These are phyloP conservation scores for Pogostemon cablin DNA, from an alignment of 257 asterid genomes.

Conservation along the genomic window DNA sequence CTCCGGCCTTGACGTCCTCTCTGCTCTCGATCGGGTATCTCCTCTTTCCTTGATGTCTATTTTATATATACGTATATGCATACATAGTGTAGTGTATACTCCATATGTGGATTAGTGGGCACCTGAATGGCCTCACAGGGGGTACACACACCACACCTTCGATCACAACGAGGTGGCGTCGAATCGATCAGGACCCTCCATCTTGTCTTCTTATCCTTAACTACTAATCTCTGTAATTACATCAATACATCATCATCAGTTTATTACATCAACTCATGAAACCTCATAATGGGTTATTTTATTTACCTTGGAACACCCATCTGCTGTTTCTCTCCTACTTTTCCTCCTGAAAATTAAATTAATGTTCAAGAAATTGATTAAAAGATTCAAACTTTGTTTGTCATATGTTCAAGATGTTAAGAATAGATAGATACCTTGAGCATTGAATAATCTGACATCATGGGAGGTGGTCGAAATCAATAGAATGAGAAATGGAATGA, in stretches of 20 bases:
- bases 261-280: too few species aligned
- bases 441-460: slow-evolving; percentile 34
- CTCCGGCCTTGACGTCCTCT: too few species aligned
- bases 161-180: slow-evolving; percentile 79
- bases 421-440: slow-evolving; percentile 47
- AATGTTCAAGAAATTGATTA: too few species aligned
- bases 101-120: slow-evolving; percentile 58
- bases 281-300: too few species aligned
- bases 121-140: slow-evolving; percentile 87
- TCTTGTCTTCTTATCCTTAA: slow-evolving; percentile 32
- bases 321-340: slow-evolving; percentile 26
- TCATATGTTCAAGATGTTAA: neutral
- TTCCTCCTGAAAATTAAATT: slow-evolving; percentile 57
- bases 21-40: too few species aligned
- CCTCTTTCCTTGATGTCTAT: too few species aligned
- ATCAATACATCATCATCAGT: too few species aligned
- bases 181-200: slow-evolving; percentile 69
- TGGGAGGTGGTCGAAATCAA: slow-evolving; percentile 42
- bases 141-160: slow-evolving; percentile 58
- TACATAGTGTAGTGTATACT: too few species aligned
- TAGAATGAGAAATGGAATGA: slow-evolving; percentile 30
- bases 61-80: too few species aligned
- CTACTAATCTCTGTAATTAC: too few species aligned
- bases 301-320: slow-evolving; percentile 46
- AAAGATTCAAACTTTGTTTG: slow-evolving; percentile 20